Evolutionary conservation across 441 rosid species (phyloP).

Genomic region (Adansonia rubrostipa): DNA sequence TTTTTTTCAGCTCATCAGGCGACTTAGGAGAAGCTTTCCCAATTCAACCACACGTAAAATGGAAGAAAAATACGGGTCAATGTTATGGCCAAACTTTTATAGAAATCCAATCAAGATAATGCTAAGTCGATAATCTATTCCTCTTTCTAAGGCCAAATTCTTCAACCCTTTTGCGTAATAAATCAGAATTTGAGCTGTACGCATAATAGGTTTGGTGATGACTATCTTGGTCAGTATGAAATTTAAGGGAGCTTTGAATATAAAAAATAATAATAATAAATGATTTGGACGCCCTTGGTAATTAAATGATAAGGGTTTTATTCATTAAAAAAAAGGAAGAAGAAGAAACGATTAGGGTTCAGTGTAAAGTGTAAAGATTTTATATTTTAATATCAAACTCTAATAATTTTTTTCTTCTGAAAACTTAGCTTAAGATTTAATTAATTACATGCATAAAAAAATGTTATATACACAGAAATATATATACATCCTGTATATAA

Average conservation of each 20-base stretch:
- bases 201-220: neutral
- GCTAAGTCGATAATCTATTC: too few species aligned
- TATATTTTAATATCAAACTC: too few species aligned
- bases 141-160: neutral
- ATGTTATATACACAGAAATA: too few species aligned
- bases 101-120: too few species aligned
- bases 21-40: too few species aligned
- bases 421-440: neutral
- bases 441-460: neutral
- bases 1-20: neutral
- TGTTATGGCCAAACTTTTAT: too few species aligned
- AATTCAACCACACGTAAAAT: too few species aligned
- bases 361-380: too few species aligned
- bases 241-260: neutral
- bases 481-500: too few species aligned
- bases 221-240: neutral
- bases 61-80: too few species aligned
- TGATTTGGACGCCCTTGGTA: neutral
- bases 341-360: too few species aligned
- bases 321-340: too few species aligned
- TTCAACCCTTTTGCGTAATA: neutral
- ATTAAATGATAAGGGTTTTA: neutral
- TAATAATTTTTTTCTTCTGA: neutral
- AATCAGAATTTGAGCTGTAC: conserved; percentile 7
- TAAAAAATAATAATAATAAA: neutral